Conservation (phyloP, 306 rosid genomes). For the Macrotyloma uniflorum region DNA sequence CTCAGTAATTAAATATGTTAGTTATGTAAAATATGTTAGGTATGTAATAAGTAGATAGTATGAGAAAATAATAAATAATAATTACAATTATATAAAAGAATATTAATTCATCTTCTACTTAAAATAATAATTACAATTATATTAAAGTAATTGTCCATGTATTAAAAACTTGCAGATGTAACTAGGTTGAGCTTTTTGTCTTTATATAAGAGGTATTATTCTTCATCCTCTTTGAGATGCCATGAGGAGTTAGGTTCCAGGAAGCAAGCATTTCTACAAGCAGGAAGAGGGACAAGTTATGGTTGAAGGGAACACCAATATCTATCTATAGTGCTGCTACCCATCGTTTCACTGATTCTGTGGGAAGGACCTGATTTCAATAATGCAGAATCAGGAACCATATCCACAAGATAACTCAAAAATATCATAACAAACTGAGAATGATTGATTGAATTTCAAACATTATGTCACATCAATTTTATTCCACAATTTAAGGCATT, state of each 20-base stretch:
- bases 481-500: too few species aligned
- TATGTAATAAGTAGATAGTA: too few species aligned
- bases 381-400: conserved; percentile 36
- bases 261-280: not conserved
- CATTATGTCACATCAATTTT: conserved; percentile 8
- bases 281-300: not conserved
- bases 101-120: too few species aligned
- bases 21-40: too few species aligned
- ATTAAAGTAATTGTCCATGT: not conserved
- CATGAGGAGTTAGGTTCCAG: not conserved
- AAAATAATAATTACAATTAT: too few species aligned
- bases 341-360: not conserved
- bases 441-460: not conserved
- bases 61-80: too few species aligned
- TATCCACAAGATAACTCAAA: conserved; percentile 2
- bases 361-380: not conserved
- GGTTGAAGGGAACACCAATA: conserved; percentile 7
- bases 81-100: too few species aligned
- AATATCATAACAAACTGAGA: conserved; percentile 6
- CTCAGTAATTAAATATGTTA: not conserved
- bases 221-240: not conserved
- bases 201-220: not conserved
- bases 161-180: not conserved
- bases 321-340: not conserved
- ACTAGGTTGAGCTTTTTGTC: not conserved